Conservation (phyloP, 2,329 filamentous ascomycete species). For the Magnaporthales sp. region DNA sequence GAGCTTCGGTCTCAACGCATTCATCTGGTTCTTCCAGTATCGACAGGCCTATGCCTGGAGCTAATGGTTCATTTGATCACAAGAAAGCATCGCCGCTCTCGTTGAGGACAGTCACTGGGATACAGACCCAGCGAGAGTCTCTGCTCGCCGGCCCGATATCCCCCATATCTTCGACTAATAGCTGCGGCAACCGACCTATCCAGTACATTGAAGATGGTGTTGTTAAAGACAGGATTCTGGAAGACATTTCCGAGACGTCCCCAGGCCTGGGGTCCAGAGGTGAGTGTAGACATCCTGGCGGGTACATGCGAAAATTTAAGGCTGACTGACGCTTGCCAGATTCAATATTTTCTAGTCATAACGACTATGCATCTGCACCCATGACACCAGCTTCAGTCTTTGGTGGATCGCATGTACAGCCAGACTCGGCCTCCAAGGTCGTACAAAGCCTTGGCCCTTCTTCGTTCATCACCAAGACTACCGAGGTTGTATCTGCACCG, state of each 20-base stretch:
- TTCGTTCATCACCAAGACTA: slow-evolving; percentile 32
- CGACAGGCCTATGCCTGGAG: slow-evolving; percentile 1
- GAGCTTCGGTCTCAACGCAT: not conserved
- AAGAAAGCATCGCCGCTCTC: not conserved
- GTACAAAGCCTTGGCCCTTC: slow-evolving; percentile 31
- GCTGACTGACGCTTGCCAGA: slow-evolving; percentile 19
- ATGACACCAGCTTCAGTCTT: slow-evolving; percentile 9
- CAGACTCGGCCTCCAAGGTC: slow-evolving; percentile 15
- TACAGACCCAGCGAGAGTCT: not conserved
- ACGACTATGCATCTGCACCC: slow-evolving; percentile 22
- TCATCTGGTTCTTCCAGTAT: not conserved
- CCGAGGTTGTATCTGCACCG: slow-evolving; percentile 26
- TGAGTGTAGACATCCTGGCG: slow-evolving; percentile 11
- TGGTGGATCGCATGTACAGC: slow-evolving; percentile 6
- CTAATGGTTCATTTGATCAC: not conserved
- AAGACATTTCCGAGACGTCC: not conserved
- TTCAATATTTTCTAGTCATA: slow-evolving; percentile 36
- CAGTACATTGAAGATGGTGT: not conserved
- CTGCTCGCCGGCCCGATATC: not conserved
- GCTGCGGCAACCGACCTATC: not conserved
- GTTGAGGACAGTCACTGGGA: not conserved
- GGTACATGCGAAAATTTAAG: not conserved
- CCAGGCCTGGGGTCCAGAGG: slow-evolving; percentile 24
- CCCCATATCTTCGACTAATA: not conserved
- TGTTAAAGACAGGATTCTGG: slow-evolving; percentile 3